A percentile compares a stretch with the other conserved stretches of the same genome.
Conservation (phyloP, 2,329 filamentous ascomycete species). For the Emmonsia crescens region DNA sequence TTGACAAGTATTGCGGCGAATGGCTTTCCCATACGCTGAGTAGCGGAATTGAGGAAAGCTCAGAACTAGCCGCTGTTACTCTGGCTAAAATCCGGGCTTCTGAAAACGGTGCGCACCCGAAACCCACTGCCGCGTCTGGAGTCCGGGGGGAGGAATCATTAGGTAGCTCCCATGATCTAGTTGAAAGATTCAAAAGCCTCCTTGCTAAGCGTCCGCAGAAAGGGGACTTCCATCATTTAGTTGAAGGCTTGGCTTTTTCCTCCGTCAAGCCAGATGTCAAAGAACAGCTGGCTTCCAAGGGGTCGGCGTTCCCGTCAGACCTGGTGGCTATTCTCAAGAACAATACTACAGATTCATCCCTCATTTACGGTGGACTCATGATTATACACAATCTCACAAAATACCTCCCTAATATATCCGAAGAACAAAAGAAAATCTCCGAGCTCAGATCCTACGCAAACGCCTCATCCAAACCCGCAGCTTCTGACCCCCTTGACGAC, state of each 20-base stretch:
- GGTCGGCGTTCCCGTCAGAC: constrained; percentile 56
- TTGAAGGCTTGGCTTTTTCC: constrained; percentile 87
- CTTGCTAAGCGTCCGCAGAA: constrained; percentile 29
- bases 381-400: constrained; percentile 75
- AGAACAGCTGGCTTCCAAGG: constrained; percentile 61
- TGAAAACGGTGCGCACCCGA: constrained; percentile 17
- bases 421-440: constrained; percentile 84
- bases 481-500: constrained; percentile 57
- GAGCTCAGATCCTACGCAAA: constrained; percentile 93
- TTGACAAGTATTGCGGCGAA: constrained; percentile 70
- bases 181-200: constrained; percentile 43
- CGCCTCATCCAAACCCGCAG: constrained; percentile 46
- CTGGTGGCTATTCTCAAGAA: constrained; percentile 45
- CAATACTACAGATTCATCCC: constrained; percentile 52
- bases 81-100: constrained; percentile 51
- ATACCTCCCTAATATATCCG: constrained; percentile 65
- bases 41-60: constrained; percentile 50
- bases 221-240: constrained; percentile 58
- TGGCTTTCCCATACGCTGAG: constrained; percentile 81
- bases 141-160: constrained; percentile 29
- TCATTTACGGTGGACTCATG: constrained; percentile 76
- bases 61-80: constrained; percentile 56
- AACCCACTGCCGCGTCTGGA: constrained; percentile 19
- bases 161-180: constrained; percentile 41
- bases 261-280: constrained; percentile 79